A percentile compares a stretch with the other conserved stretches of the same genome.
These are phyloP conservation scores for Neofusicoccum umdonicola DNA, from an alignment of 2,329 filamentous ascomycete species.

Conservation along the genomic window DNA sequence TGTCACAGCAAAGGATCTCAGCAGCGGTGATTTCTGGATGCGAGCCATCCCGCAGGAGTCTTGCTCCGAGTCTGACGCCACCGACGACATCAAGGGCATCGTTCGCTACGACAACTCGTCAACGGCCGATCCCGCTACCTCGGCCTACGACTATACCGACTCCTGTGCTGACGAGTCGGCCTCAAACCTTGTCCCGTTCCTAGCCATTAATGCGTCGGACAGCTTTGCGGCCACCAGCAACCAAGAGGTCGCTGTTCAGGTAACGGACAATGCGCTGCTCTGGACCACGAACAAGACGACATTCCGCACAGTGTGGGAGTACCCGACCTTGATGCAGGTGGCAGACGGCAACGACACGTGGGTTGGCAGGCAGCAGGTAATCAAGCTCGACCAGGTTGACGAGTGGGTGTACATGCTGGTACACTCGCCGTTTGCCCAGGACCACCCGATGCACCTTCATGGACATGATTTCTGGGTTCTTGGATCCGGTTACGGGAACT, in stretches of 20 bases:
- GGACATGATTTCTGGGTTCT: constrained; percentile 39
- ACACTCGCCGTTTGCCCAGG: constrained; percentile 27
- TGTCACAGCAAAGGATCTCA: constrained; percentile 32
- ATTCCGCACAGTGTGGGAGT: constrained; percentile 35
- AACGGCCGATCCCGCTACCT: background rate
- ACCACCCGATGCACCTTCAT: constrained; percentile 43
- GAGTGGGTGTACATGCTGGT: constrained; percentile 10
- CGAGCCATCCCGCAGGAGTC: constrained; percentile 11
- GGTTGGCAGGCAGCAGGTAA: background rate
- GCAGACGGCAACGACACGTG: constrained; percentile 26
- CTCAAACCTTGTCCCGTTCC: constrained; percentile 32
- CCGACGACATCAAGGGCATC: constrained; percentile 16
- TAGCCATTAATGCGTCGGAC: background rate
- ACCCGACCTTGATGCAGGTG: constrained; percentile 38
- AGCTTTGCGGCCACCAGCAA: background rate
- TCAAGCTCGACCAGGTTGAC: constrained; percentile 37
- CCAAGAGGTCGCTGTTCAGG: too few species aligned
- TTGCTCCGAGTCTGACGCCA: constrained; percentile 12
- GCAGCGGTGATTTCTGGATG: constrained; percentile 18
- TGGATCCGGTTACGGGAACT: constrained; percentile 32
- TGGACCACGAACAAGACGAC: constrained; percentile 40
- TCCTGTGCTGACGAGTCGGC: constrained; percentile 15
- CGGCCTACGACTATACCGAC: constrained; percentile 12
- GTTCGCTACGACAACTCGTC: constrained; percentile 6
- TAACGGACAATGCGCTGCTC: constrained; percentile 30